Conservation (phyloP, 2,329 filamentous ascomycete genomes). For the Dothistroma septosporum region DNA sequence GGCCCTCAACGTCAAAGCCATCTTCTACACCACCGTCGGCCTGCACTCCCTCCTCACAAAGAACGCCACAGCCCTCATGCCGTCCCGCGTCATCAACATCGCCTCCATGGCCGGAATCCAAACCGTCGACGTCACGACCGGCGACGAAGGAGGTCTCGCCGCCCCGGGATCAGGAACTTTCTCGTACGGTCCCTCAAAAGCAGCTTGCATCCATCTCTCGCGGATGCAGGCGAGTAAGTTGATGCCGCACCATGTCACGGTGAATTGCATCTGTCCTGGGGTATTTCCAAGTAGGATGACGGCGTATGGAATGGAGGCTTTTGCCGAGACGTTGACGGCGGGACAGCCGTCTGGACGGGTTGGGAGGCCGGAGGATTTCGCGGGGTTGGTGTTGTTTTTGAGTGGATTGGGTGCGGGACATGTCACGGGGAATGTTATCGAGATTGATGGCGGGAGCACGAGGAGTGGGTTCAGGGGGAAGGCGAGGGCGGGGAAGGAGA, state of each 20-base stretch:
- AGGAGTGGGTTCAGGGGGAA: constrained; percentile 42
- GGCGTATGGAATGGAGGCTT: constrained; percentile 45
- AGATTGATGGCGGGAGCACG: constrained; percentile 47
- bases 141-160: constrained; percentile 48
- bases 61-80: constrained; percentile 39
- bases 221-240: constrained; percentile 53
- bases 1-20: constrained; percentile 34
- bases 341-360: constrained; percentile 47
- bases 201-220: constrained; percentile 53
- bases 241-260: constrained; percentile 49
- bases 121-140: constrained; percentile 46
- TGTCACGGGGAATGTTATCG: constrained; percentile 47
- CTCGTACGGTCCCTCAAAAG: constrained; percentile 48
- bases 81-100: constrained; percentile 46
- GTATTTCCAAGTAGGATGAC: constrained; percentile 57
- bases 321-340: constrained; percentile 45
- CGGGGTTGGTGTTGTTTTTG: constrained; percentile 45
- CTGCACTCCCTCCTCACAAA: constrained; percentile 43
- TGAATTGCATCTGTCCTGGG: constrained; percentile 54
- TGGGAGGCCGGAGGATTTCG: constrained; percentile 48
- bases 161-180: constrained; percentile 43
- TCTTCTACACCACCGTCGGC: constrained; percentile 48
- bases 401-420: constrained; percentile 41
- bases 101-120: constrained; percentile 43
- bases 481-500: constrained; percentile 21